Percentiles rank a stretch among this genome's conserved stretches.
Conservation (phyloP, 768 basidiomycete genomes). For the Leccinum variicolor region DNA sequence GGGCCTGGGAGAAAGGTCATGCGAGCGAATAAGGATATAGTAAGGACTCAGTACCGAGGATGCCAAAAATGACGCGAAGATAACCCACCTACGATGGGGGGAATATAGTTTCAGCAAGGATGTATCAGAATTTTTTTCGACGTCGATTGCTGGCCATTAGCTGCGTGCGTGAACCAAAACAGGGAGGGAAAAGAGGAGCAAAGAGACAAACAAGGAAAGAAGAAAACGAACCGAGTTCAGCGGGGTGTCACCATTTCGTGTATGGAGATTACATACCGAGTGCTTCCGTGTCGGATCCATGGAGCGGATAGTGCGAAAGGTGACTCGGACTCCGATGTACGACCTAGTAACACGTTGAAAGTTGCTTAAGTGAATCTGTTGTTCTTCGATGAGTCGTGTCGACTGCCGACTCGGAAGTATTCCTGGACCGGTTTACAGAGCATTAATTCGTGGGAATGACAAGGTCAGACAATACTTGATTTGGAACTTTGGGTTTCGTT, state of each 20-base stretch:
- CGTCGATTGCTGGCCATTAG: constrained; percentile 61
- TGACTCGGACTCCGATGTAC: constrained; percentile 11
- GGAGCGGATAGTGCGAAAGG: constrained; percentile 67
- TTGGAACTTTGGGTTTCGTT: too few relatives aligned
- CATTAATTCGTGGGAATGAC: too few relatives aligned
- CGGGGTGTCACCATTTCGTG: not conserved
- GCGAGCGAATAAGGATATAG: not conserved
- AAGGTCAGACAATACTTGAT: too few relatives aligned
- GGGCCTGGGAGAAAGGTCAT: constrained; percentile 52
- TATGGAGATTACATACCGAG: constrained; percentile 36
- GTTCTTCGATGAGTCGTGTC: constrained; percentile 42
- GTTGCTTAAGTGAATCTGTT: constrained; percentile 63
- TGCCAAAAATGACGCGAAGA: constrained; percentile 77
- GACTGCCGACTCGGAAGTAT: too few relatives aligned
- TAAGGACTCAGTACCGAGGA: constrained; percentile 43
- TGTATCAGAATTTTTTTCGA: constrained; percentile 57
- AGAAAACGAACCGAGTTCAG: not conserved
- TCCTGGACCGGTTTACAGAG: too few relatives aligned
- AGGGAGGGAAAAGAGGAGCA: not conserved
- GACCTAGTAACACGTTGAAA: constrained; percentile 45
- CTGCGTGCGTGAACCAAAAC: constrained; percentile 27
- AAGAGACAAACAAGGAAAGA: not conserved
- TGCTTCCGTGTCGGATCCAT: constrained; percentile 37
- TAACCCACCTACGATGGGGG: constrained; percentile 72
- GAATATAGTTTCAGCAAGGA: not conserved